These are phyloP conservation scores for Amphicarpaea edgeworthii DNA, from an alignment of 306 rosid genomes.

Conservation along the genomic window DNA sequence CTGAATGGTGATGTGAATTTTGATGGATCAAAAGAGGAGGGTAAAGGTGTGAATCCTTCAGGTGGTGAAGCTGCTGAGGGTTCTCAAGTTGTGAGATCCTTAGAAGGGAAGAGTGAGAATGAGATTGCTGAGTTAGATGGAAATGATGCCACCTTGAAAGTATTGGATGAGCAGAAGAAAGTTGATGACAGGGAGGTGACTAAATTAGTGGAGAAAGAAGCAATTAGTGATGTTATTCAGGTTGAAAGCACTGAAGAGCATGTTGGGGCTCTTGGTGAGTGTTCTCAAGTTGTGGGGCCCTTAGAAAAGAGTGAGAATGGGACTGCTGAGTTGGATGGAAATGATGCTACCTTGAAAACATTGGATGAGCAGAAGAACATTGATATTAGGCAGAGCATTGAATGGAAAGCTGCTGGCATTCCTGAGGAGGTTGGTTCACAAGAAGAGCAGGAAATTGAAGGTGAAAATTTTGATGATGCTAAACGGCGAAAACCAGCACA, in stretches of 20 bases:
- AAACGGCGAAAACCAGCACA: conserved; percentile 38
- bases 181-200: conserved; percentile 37
- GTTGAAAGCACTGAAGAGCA: conserved; percentile 48
- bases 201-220: conserved; percentile 38
- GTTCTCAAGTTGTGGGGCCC: conserved; percentile 43
- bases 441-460: conserved; percentile 57
- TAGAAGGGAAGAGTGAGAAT: conserved; percentile 43
- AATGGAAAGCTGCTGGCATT: conserved; percentile 21
- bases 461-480: conserved; percentile 49
- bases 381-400: conserved; percentile 47
- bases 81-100: conserved; percentile 44
- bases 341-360: conserved; percentile 43
- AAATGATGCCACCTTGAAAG: conserved; percentile 45
- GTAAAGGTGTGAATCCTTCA: conserved; percentile 42
- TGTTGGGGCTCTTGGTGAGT: conserved; percentile 44
- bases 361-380: conserved; percentile 48
- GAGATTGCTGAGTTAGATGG: conserved; percentile 20
- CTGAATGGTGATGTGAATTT: conserved; percentile 41
- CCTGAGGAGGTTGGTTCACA: conserved; percentile 50
- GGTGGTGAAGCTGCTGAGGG: conserved; percentile 39
- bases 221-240: conserved; percentile 14
- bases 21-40: conserved; percentile 41
- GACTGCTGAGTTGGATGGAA: conserved; percentile 17
- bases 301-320: conserved; percentile 41
- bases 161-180: conserved; percentile 47